Conservation (phyloP, 2,329 filamentous ascomycete species). For the Xylariaceae sp. region DNA sequence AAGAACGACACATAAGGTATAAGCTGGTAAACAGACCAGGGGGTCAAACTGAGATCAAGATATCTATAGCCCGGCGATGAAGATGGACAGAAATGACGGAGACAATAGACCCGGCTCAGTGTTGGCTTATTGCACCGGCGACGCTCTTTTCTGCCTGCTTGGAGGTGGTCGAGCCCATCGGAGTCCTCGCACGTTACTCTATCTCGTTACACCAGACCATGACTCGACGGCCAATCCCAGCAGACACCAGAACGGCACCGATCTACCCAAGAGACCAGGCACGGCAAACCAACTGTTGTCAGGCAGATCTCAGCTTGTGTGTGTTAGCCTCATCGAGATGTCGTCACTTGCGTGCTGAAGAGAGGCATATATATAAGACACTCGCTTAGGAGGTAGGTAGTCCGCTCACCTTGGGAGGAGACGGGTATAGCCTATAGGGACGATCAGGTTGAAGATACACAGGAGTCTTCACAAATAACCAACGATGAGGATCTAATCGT, state of each 20-base stretch:
- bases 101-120: neutral
- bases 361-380: neutral
- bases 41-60: neutral
- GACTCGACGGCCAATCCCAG: constrained; percentile 1
- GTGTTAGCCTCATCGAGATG: neutral
- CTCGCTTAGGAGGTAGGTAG: neutral
- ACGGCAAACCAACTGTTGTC: neutral
- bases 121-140: neutral
- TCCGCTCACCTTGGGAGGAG: neutral
- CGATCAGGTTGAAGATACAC: neutral
- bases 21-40: neutral
- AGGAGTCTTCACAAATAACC: neutral
- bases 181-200: constrained; percentile 2
- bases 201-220: constrained; percentile 8
- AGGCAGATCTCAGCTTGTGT: constrained; percentile 2
- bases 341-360: too few relatives aligned
- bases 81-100: neutral
- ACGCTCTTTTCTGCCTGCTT: neutral
- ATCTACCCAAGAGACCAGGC: neutral
- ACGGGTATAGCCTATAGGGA: neutral
- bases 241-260: constrained; percentile 1
- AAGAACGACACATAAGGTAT: neutral
- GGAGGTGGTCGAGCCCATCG: neutral
- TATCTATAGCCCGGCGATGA: neutral
- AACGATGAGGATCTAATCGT: neutral